Evolutionary conservation across 2,329 filamentous ascomycete species (phyloP), one percentile per base, ranked within the genome.

Genomic region (Trichoderma pleuroti): DNA sequence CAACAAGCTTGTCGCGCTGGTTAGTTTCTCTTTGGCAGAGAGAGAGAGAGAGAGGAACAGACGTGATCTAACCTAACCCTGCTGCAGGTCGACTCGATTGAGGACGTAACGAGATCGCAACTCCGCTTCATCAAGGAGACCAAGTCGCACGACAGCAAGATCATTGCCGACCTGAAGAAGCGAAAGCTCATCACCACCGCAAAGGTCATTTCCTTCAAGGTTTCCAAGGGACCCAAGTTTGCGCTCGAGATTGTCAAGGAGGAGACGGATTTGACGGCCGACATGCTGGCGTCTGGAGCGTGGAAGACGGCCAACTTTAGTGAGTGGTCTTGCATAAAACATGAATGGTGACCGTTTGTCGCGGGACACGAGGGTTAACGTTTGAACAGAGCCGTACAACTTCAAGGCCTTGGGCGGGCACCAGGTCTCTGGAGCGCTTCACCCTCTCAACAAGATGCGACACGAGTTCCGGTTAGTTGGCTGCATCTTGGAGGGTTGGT

Each of bases 241-340:
- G 93, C 94, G 56, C 88, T 92, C 62, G 92, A 97, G 82, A 92
- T 98, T 74, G 87, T 92, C 59, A 93, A 97, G 82, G 94, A 98
- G 84, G 93, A 97, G 82, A 98, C 96, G 56, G 96, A 99, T 80
- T 84, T 99, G 78, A 98, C 96, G 12, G 91, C 90, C 66, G 96
- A 99, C 71, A 97, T 99, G 92, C 85, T 99, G 74, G 85, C 90
- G 60, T 92, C 86, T 75, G 95, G 95, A 56, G 89, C 93, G 21
- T 99, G 96, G 96, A 95, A 98, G 85, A 93, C 91, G 52, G 93
- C 93, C 10, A 89, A 91, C 74, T 95, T 98, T 86, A 98, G 72
- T 72, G 14, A 67, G 72, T 62, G 32, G 94, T 89, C 83, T 82
- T 3, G 12, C 7, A 4, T 14, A 3, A 16, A 6, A 7, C 0